These are phyloP conservation scores for Aspergillus terreus DNA, from an alignment of 2,329 filamentous ascomycete species.

Conservation along the genomic window DNA sequence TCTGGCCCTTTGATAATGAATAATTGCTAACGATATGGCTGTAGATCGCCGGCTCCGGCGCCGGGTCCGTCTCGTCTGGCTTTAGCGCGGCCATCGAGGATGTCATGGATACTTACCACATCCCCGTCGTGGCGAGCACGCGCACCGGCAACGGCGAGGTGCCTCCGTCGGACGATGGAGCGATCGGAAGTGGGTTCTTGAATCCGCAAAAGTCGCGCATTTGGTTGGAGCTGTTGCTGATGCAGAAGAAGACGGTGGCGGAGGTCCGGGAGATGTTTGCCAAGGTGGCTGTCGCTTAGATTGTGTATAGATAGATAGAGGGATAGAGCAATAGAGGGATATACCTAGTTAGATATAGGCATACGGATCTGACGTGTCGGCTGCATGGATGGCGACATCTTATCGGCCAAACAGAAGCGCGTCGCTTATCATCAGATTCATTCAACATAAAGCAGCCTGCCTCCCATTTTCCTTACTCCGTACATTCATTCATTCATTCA, in stretches of 20 bases:
- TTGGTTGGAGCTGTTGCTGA: slow-evolving; percentile 15
- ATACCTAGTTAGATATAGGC: too few species aligned
- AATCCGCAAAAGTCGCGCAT: slow-evolving; percentile 17
- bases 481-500: not conserved
- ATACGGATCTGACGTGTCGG: too few species aligned
- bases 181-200: slow-evolving; percentile 20
- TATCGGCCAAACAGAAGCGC: not conserved
- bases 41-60: slow-evolving; percentile 21
- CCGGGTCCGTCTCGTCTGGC: slow-evolving; percentile 18
- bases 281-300: slow-evolving; percentile 2
- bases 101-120: slow-evolving; percentile 10
- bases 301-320: too few species aligned
- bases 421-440: too few species aligned
- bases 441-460: not conserved
- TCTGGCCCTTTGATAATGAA: too few species aligned
- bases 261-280: slow-evolving; percentile 13
- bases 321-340: too few species aligned
- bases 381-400: not conserved
- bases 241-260: slow-evolving; percentile 9
- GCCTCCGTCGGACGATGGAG: slow-evolving; percentile 14
- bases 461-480: not conserved
- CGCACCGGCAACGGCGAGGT: slow-evolving; percentile 25
- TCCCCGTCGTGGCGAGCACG: slow-evolving; percentile 21
- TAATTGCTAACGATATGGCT: not conserved
- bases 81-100: slow-evolving; percentile 16